These are phyloP conservation scores for Hibiscus syriacus DNA, from an alignment of 345 rosid genomes.

Conservation along the genomic window DNA sequence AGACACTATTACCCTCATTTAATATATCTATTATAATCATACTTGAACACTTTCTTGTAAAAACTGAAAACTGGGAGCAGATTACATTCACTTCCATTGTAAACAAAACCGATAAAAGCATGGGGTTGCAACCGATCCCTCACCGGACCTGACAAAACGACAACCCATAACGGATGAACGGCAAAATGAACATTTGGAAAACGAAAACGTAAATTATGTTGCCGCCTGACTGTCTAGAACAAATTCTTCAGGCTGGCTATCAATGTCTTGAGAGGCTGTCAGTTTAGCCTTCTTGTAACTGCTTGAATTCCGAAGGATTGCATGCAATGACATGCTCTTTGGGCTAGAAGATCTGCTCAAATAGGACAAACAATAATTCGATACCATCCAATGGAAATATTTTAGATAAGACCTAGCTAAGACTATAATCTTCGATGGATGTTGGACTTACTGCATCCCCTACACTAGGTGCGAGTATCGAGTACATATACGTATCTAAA, in stretches of 20 bases:
- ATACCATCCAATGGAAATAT: neutral
- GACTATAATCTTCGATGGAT: neutral
- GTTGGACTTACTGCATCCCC: too few relatives aligned
- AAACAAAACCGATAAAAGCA: neutral
- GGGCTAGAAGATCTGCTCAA: conserved; percentile 23
- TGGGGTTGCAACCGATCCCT: neutral
- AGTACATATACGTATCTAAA: neutral
- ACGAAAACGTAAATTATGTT: neutral
- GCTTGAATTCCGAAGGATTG: conserved; percentile 45
- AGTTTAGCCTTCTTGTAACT: conserved; percentile 50
- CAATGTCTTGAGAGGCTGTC: conserved; percentile 37
- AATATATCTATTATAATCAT: too few relatives aligned
- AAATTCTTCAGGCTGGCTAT: conserved; percentile 36
- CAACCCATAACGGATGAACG: neutral
- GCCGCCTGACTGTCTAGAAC: conserved; percentile 43
- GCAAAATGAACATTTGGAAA: neutral
- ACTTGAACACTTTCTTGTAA: too few relatives aligned
- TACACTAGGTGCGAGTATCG: too few relatives aligned
- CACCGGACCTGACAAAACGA: neutral
- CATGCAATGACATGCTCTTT: conserved; percentile 24
- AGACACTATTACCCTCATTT: too few relatives aligned
- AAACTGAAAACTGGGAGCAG: neutral
- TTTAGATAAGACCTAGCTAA: neutral
- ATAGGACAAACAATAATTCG: neutral
- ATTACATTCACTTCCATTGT: neutral